These are phyloP conservation scores for Trematosphaeria pertusa DNA, from an alignment of 2,329 filamentous ascomycete species.

Conservation along the genomic window DNA sequence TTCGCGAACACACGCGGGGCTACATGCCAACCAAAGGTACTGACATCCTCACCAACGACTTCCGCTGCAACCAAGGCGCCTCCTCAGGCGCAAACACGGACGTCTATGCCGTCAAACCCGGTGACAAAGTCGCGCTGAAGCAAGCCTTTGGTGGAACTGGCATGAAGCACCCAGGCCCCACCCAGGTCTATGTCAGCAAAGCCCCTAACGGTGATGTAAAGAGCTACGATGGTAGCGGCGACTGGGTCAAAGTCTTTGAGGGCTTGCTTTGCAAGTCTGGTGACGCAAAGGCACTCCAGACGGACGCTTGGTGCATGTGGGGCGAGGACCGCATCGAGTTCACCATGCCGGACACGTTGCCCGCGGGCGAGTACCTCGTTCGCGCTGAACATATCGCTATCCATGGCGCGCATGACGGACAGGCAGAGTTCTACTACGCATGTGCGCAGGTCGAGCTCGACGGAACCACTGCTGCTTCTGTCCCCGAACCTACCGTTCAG, in stretches of 20 bases:
- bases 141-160: slow-evolving; percentile 6
- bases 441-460: slow-evolving; percentile 50
- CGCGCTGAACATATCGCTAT: slow-evolving; percentile 54
- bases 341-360: slow-evolving; percentile 46
- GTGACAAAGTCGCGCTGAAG: neutral
- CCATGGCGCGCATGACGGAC: slow-evolving; percentile 41
- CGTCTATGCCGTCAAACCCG: neutral
- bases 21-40: slow-evolving; percentile 1
- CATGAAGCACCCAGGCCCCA: slow-evolving; percentile 30
- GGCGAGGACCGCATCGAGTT: slow-evolving; percentile 22
- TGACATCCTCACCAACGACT: neutral
- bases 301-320: slow-evolving; percentile 29
- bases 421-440: slow-evolving; percentile 50
- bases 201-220: slow-evolving; percentile 24
- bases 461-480: no score
- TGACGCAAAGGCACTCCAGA: slow-evolving; percentile 11
- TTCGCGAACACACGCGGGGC: slow-evolving; percentile 1
- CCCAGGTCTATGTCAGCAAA: slow-evolving; percentile 34
- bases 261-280: slow-evolving; percentile 18
- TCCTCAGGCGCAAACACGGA: neutral
- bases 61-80: slow-evolving; percentile 2
- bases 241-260: slow-evolving; percentile 39
- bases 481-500: neutral
- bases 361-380: slow-evolving; percentile 53
- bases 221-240: slow-evolving; percentile 28